Conservation (phyloP, 2,329 filamentous ascomycete genomes). For the Rhynchosporium graminicola region DNA sequence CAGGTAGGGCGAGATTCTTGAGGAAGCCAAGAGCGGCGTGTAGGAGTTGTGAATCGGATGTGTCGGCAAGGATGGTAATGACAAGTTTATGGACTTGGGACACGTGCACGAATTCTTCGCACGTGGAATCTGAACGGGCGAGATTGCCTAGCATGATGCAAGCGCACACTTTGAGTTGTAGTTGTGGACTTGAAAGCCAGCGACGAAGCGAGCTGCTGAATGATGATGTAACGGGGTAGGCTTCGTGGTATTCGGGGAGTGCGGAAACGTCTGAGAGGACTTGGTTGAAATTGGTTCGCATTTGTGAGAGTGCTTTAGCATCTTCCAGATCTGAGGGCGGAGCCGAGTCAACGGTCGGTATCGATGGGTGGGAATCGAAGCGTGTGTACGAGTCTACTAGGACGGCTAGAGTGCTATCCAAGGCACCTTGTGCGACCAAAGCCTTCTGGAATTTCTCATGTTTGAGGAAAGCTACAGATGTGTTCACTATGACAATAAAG, state of each 20-base stretch:
- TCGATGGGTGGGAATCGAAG: constrained; percentile 42
- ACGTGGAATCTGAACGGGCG: constrained; percentile 57
- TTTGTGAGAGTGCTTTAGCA: constrained; percentile 51
- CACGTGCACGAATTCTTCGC: constrained; percentile 51
- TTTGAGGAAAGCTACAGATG: constrained; percentile 58
- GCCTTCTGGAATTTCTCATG: constrained; percentile 52
- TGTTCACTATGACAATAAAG: constrained; percentile 53
- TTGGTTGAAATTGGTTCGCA: constrained; percentile 53
- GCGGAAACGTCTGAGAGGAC: constrained; percentile 54
- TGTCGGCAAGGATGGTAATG: constrained; percentile 47
- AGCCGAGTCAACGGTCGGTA: constrained; percentile 20
- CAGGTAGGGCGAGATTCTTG: constrained; percentile 64
- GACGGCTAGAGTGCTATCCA: constrained; percentile 49
- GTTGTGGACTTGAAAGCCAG: constrained; percentile 49
- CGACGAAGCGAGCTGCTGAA: constrained; percentile 47
- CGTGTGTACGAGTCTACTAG: constrained; percentile 51
- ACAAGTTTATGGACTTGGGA: constrained; percentile 50
- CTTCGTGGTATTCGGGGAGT: constrained; percentile 48
- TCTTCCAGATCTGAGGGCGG: constrained; percentile 43
- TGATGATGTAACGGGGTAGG: constrained; percentile 47
- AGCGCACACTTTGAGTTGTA: constrained; percentile 55
- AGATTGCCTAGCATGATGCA: constrained; percentile 64
- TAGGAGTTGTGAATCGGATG: constrained; percentile 52
- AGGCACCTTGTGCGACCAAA: constrained; percentile 44
- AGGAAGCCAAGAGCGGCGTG: constrained; percentile 61